These are phyloP conservation scores for Moringa oleifera DNA, from an alignment of 345 rosid species.

Conservation along the genomic window DNA sequence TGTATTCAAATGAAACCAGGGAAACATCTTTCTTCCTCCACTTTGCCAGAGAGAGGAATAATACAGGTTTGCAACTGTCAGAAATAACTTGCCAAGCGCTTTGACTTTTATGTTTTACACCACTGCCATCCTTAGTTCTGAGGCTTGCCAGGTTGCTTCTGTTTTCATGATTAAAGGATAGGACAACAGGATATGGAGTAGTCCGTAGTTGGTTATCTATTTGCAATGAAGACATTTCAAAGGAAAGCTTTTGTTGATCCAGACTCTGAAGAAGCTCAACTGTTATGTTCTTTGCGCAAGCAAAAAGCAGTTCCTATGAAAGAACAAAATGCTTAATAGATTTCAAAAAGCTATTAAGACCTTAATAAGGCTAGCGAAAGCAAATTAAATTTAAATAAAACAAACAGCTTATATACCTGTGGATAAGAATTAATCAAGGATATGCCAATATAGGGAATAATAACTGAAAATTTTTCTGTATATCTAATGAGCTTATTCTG, in stretches of 20 bases:
- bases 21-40: slow-evolving; percentile 88
- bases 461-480: slow-evolving; percentile 60
- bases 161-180: slow-evolving; percentile 62
- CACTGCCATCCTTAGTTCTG: slow-evolving; percentile 39
- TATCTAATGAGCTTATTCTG: slow-evolving; percentile 42
- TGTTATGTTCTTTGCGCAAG: slow-evolving; percentile 59
- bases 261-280: slow-evolving; percentile 63
- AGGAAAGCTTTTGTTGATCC: slow-evolving; percentile 73
- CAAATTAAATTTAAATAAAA: not conserved
- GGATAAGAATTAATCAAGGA: slow-evolving; percentile 76
- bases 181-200: slow-evolving; percentile 75
- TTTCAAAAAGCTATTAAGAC: slow-evolving; percentile 12
- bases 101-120: slow-evolving; percentile 28
- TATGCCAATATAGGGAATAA: slow-evolving; percentile 61
- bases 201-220: slow-evolving; percentile 73
- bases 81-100: slow-evolving; percentile 29
- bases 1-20: slow-evolving; percentile 72
- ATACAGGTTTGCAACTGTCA: slow-evolving; percentile 46
- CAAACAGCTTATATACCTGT: slow-evolving; percentile 40
- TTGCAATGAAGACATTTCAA: slow-evolving; percentile 70
- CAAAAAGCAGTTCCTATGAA: slow-evolving; percentile 83
- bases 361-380: not conserved
- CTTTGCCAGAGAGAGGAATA: slow-evolving; percentile 49
- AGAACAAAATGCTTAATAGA: slow-evolving; percentile 16
- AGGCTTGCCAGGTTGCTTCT: slow-evolving; percentile 38